These are phyloP conservation scores for Alternaria arborescens DNA, from an alignment of 2,329 filamentous ascomycete species.

Conservation along the genomic window DNA sequence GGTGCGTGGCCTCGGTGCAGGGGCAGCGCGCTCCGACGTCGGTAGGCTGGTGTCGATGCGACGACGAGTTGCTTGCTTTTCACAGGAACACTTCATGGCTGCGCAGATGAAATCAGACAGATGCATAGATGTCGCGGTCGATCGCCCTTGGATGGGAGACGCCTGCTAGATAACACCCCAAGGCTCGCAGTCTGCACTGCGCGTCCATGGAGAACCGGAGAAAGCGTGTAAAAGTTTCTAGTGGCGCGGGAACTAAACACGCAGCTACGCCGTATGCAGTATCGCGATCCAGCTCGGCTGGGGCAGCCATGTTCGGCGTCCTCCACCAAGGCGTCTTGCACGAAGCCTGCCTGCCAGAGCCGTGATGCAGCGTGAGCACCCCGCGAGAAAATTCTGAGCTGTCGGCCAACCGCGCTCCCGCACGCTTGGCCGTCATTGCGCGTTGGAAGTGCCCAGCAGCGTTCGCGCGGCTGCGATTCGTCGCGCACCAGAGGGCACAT, in stretches of 20 bases:
- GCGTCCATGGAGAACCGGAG: conserved; percentile 48
- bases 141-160: background rate
- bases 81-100: background rate
- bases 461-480: conserved; percentile 32
- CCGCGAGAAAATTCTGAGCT: conserved; percentile 41
- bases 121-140: background rate
- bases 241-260: conserved; percentile 36
- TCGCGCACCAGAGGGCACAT: conserved; percentile 20
- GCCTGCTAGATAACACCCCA: conserved; percentile 4
- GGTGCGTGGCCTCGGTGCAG: conserved; percentile 29
- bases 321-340: conserved; percentile 23
- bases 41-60: conserved; percentile 15
- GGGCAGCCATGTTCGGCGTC: conserved; percentile 26
- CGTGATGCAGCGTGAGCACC: conserved; percentile 28
- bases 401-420: conserved; percentile 30
- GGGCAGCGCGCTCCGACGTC: conserved; percentile 30
- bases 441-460: conserved; percentile 24
- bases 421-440: conserved; percentile 32
- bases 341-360: conserved; percentile 19
- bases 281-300: conserved; percentile 29
- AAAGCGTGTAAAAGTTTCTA: conserved; percentile 25
- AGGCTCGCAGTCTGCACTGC: background rate
- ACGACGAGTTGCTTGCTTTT: background rate
- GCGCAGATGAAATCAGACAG: background rate
- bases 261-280: conserved; percentile 14